Base-by-base conservation (phyloP, 1,284 basidiomycete genomes). In the Phaffia rhodozyma region DNA sequence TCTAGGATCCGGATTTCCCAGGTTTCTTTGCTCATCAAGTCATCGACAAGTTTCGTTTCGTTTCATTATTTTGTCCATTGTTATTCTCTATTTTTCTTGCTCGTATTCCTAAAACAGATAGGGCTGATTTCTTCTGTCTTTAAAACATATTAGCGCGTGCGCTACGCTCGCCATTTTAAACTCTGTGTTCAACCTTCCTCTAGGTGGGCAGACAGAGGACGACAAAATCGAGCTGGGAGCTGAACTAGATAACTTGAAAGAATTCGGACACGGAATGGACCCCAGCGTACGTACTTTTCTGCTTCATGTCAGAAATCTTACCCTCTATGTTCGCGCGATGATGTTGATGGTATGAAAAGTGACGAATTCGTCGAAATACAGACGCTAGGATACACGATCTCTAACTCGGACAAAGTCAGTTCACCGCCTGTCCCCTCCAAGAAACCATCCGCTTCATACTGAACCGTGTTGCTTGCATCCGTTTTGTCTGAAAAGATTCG, bases 161-260 rank as follows among this genome's bases (percentile, higher is more conserved):
- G 91, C 89, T 18, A 92, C 91, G 18, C 79, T 97, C 53, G 91
- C 92, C 0, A 89, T 96, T 25, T 78, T 96, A 67, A 97, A 97
- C 73, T 90, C 89, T 30, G 80, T 91, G n/a, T 87, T 89, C 71
- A 94, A 94, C 75, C 86, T 94, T 67, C 60, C 72, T 1, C 80
- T 91, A 27, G 75, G 78, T 50, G 38, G 38, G 16, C 38, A 43
- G 13, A 43, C 38, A 11, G 38, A 43, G 38, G 38, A 43, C 38
- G 38, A 43, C 38, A 43, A 16, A 11, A 11, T 43, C 16, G 38
- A 43, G 16, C 81, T 82, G 65, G 88, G 89, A 55, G 71, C 81
- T 4, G 86, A 89, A 71, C 80, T 96, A 7, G 76, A 79, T 23
- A 86, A 91, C 62, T 76, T 96, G 52, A 78, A 85, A 67, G 82